These are phyloP conservation scores for Myriosclerotinia scirpicola DNA, from an alignment of 2,329 filamentous ascomycete species.

Conservation along the genomic window DNA sequence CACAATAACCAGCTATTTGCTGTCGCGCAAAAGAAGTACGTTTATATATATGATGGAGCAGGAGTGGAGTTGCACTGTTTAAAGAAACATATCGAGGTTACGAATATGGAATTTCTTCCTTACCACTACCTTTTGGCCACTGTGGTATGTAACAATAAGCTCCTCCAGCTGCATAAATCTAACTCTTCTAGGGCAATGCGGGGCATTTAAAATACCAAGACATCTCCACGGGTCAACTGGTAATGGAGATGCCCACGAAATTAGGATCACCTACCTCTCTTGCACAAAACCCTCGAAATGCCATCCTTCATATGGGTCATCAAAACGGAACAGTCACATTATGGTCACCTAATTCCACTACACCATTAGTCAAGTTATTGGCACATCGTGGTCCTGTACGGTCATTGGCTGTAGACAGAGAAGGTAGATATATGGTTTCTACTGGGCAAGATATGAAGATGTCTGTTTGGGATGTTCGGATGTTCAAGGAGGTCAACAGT, in stretches of 20 bases:
- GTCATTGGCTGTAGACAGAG: conserved; percentile 79
- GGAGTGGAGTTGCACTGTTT: conserved; percentile 92
- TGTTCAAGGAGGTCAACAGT: conserved; percentile 87
- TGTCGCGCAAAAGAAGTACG: conserved; percentile 92
- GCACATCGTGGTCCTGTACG: conserved; percentile 88
- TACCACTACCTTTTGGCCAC: conserved; percentile 95
- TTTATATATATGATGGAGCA: conserved; percentile 91
- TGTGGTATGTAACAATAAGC: conserved; percentile 55
- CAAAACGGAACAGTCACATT: conserved; percentile 93
- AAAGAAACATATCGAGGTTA: conserved; percentile 85
- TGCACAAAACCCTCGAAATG: conserved; percentile 88
- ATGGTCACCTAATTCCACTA: conserved; percentile 90
- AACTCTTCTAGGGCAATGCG: conserved; percentile 60
- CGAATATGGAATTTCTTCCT: conserved; percentile 91
- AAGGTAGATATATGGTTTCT: conserved; percentile 94
- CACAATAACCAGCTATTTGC: conserved; percentile 95
- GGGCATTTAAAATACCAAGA: conserved; percentile 94
- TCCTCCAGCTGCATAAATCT: conserved; percentile 20
- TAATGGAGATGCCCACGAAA: conserved; percentile 81
- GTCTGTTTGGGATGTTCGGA: conserved; percentile 94
- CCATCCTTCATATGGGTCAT: conserved; percentile 86
- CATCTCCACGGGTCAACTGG: conserved; percentile 85
- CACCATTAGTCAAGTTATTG: conserved; percentile 85
- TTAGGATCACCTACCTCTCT: conserved; percentile 81
- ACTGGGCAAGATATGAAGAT: conserved; percentile 87